Evolutionary conservation across 2,329 filamentous ascomycete species (phyloP).

Genomic region (Phoma sp.): DNA sequence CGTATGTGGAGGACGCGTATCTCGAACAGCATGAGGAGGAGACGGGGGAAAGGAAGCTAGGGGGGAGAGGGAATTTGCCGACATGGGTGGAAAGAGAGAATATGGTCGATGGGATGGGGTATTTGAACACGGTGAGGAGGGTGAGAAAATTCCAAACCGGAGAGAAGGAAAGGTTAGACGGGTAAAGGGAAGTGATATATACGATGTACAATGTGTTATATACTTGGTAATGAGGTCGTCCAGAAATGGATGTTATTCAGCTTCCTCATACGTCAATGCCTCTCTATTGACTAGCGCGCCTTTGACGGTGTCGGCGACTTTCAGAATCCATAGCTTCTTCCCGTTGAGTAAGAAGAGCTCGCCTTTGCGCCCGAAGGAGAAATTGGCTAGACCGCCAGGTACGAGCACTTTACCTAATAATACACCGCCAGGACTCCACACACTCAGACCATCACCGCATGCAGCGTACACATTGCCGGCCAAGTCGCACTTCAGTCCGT

Average conservation of each 20-base stretch:
- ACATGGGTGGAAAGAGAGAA: slow-evolving; percentile 33
- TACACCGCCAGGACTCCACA: slow-evolving; percentile 54
- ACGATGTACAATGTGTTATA: not conserved
- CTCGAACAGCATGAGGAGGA: slow-evolving; percentile 8
- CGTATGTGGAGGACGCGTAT: slow-evolving; percentile 42
- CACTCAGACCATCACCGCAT: slow-evolving; percentile 57
- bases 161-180: slow-evolving; percentile 5
- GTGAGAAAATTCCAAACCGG: slow-evolving; percentile 39
- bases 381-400: slow-evolving; percentile 53
- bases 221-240: not conserved
- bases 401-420: slow-evolving; percentile 48
- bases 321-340: slow-evolving; percentile 23
- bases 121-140: slow-evolving; percentile 36
- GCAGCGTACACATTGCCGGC: slow-evolving; percentile 61
- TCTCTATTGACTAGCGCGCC: slow-evolving; percentile 19
- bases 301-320: slow-evolving; percentile 13
- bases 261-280: slow-evolving; percentile 10
- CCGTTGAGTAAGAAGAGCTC: slow-evolving; percentile 58
- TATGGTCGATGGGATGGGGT: slow-evolving; percentile 37
- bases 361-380: slow-evolving; percentile 55
- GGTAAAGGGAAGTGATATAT: not conserved
- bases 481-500: slow-evolving; percentile 33
- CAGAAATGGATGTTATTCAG: not conserved
- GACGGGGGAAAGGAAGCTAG: slow-evolving; percentile 15
- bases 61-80: slow-evolving; percentile 6